Evolutionary conservation across 2,329 filamentous ascomycete genomes (phyloP).

Genomic region (Lanzia echinophila): DNA sequence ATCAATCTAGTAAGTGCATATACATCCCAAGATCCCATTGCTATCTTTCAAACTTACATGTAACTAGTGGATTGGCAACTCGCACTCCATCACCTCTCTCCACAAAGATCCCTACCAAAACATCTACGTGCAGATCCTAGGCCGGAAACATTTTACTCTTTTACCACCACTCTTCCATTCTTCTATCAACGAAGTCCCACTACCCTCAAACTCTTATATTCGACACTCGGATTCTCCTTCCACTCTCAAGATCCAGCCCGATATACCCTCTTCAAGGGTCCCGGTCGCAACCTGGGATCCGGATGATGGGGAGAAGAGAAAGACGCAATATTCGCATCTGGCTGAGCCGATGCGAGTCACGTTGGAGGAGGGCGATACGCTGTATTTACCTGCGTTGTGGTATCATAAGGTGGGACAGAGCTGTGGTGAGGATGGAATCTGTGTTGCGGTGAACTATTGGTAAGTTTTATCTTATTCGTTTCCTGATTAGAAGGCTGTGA

Average conservation of each 20-base stretch:
- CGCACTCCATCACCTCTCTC: constrained; percentile 59
- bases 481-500: too few relatives aligned
- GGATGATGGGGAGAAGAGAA: constrained; percentile 26
- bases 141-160: constrained; percentile 67
- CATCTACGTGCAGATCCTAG: constrained; percentile 70
- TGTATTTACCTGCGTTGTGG: constrained; percentile 79
- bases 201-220: neutral
- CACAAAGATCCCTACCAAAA: constrained; percentile 86
- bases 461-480: constrained; percentile 33
- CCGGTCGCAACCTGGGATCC: constrained; percentile 74
- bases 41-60: neutral
- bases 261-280: constrained; percentile 31
- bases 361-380: constrained; percentile 66
- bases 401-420: constrained; percentile 77
- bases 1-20: constrained; percentile 51
- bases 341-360: constrained; percentile 60
- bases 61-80: constrained; percentile 64
- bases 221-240: neutral
- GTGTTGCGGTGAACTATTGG: constrained; percentile 79
- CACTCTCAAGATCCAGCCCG: neutral
- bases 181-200: constrained; percentile 8
- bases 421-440: constrained; percentile 61
- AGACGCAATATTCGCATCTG: constrained; percentile 53
- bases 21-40: too few relatives aligned
- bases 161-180: constrained; percentile 53